Conservation (phyloP, 805 yeast species). For the Candida morakotiae region DNA sequence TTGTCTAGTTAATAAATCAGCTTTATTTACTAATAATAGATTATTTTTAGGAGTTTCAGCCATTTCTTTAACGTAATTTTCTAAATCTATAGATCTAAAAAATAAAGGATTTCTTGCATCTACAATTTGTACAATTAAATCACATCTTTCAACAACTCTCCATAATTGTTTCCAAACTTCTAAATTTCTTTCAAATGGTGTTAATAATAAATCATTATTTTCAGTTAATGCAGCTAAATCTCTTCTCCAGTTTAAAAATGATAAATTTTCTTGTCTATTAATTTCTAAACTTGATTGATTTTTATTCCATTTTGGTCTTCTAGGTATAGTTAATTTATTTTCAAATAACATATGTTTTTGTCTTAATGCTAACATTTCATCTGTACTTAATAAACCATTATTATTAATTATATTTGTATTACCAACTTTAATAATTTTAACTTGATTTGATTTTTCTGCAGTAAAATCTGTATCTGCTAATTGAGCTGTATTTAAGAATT, state of each 20-base stretch:
- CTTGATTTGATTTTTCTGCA: slow-evolving; percentile 80
- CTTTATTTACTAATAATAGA: slow-evolving; percentile 84
- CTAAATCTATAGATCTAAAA: slow-evolving; percentile 86
- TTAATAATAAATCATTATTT: slow-evolving; percentile 75
- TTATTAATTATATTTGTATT: slow-evolving; percentile 39
- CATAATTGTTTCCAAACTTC: slow-evolving; percentile 98
- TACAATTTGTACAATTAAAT: slow-evolving; percentile 91
- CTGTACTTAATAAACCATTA: slow-evolving; percentile 53
- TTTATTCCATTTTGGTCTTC: slow-evolving; percentile 85
- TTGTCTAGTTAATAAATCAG: slow-evolving; percentile 73
- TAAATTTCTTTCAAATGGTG: slow-evolving; percentile 95
- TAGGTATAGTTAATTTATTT: slow-evolving; percentile 75
- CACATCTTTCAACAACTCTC: slow-evolving; percentile 96
- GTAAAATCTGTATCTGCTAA: slow-evolving; percentile 94
- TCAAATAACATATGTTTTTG: slow-evolving; percentile 65
- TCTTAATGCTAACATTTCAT: slow-evolving; percentile 59
- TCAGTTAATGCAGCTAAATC: slow-evolving; percentile 82
- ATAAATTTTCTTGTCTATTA: slow-evolving; percentile 82
- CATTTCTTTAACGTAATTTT: slow-evolving; percentile 72
- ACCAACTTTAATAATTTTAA: slow-evolving; percentile 78
- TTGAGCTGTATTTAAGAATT: slow-evolving; percentile 91
- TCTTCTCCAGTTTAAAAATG: slow-evolving; percentile 94
- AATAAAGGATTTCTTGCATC: slow-evolving; percentile 94
- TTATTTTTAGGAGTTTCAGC: slow-evolving; percentile 62
- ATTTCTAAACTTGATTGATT: slow-evolving; percentile 69